These are phyloP conservation scores for Lachnellula subtilissima DNA, from an alignment of 2,329 filamentous ascomycete genomes.

Conservation along the genomic window DNA sequence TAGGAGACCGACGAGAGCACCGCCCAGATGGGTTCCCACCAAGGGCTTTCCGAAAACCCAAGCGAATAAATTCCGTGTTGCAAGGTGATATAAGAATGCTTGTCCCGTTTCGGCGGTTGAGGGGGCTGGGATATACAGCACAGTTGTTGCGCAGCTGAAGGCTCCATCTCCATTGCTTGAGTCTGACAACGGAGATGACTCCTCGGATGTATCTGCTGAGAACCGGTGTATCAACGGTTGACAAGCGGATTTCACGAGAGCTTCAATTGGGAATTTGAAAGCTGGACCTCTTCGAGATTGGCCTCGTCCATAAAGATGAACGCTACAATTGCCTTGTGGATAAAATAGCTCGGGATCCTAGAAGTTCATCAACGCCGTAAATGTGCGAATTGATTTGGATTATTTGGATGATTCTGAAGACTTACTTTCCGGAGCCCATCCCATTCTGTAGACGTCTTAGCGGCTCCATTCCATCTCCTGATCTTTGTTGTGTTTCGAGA, in stretches of 20 bases:
- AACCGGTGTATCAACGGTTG: slow-evolving; percentile 54
- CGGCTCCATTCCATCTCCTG: slow-evolving; percentile 35
- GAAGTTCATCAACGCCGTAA: too few species aligned
- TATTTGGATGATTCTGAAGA: not conserved
- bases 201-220: slow-evolving; percentile 27
- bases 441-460: slow-evolving; percentile 35
- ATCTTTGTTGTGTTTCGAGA: slow-evolving; percentile 21
- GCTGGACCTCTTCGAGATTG: slow-evolving; percentile 62
- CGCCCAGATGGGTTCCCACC: slow-evolving; percentile 62
- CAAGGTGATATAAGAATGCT: slow-evolving; percentile 58
- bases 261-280: slow-evolving; percentile 58
- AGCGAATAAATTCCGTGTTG: slow-evolving; percentile 71
- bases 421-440: slow-evolving; percentile 42
- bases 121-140: slow-evolving; percentile 68
- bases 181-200: slow-evolving; percentile 11
- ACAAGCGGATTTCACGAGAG: slow-evolving; percentile 54
- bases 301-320: slow-evolving; percentile 64
- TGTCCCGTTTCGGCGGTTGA: slow-evolving; percentile 47
- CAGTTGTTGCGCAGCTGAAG: slow-evolving; percentile 31
- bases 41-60: slow-evolving; percentile 62
- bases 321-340: slow-evolving; percentile 61
- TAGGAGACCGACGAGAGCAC: slow-evolving; percentile 59
- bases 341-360: slow-evolving; percentile 72
- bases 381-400: too few species aligned
- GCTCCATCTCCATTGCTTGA: slow-evolving; percentile 7